A percentile compares a stretch with the other conserved stretches of the same genome.
Evolutionary conservation across 305 asterid species (phyloP).

Genomic region (Solanum hybrid): DNA sequence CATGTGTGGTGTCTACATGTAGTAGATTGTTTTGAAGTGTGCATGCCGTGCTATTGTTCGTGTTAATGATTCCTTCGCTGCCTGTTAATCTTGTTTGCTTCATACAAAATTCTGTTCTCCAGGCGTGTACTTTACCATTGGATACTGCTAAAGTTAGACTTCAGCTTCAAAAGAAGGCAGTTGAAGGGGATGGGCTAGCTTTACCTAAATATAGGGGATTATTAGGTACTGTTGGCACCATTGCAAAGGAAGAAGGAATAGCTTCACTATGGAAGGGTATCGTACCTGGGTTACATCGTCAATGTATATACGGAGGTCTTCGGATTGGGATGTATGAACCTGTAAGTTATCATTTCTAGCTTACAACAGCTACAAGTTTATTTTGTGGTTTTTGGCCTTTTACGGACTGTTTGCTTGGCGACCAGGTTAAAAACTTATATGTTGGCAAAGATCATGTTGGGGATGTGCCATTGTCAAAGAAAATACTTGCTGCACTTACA

Average conservation of each 20-base stretch:
- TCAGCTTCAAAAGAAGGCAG: slow-evolving; percentile 79
- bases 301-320: slow-evolving; percentile 81
- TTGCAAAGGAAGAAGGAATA: slow-evolving; percentile 88
- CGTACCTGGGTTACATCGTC: slow-evolving; percentile 92
- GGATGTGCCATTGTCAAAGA: slow-evolving; percentile 81
- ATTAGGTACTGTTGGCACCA: slow-evolving; percentile 87
- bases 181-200: slow-evolving; percentile 52
- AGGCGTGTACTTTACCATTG: slow-evolving; percentile 80
- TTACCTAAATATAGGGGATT: slow-evolving; percentile 79
- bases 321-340: slow-evolving; percentile 93
- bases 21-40: neutral
- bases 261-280: slow-evolving; percentile 84
- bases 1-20: neutral
- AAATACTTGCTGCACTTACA: slow-evolving; percentile 86
- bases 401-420: neutral
- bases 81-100: neutral
- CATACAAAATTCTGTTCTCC: neutral
- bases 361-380: neutral
- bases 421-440: slow-evolving; percentile 62
- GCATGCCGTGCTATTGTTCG: neutral
- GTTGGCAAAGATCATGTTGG: slow-evolving; percentile 93
- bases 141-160: slow-evolving; percentile 96
- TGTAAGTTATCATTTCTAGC: slow-evolving; percentile 31
- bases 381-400: neutral
- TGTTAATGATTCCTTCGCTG: neutral